Percentiles rank a stretch among this genome's conserved stretches.
phyloP scores from a whole-genome alignment of 129 eudicot genomes.

The Flaveria bidentis region DNA sequence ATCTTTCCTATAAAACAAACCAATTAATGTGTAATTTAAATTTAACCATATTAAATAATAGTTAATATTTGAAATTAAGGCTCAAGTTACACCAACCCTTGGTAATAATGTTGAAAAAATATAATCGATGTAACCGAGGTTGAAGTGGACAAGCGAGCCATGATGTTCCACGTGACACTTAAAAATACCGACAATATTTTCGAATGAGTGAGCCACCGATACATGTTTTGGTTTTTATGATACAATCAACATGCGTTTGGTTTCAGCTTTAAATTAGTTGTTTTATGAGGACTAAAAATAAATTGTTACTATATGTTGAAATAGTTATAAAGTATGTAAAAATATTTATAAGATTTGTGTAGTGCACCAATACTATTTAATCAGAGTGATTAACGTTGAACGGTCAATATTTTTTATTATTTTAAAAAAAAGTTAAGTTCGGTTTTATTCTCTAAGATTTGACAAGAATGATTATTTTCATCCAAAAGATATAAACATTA shows the following conservation, averaged over 20 bases:
- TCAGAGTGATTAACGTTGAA: no score
- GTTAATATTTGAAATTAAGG: neutral
- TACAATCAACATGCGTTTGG: neutral
- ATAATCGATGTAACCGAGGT: conserved; percentile 34
- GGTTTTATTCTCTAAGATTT: no score
- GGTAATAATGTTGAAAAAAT: neutral
- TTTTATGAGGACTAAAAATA: neutral
- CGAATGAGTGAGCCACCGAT: conserved; percentile 1
- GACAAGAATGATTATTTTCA: no score
- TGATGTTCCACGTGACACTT: conserved; percentile 32
- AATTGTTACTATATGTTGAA: neutral
- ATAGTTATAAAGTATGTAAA: neutral
- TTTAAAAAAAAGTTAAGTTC: no score
- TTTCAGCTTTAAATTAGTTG: neutral
- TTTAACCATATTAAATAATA: neutral
- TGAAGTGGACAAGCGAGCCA: conserved; percentile 25
- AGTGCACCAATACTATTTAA: no score
- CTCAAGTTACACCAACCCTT: neutral
- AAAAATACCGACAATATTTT: conserved; percentile 22
- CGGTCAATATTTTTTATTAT: no score
- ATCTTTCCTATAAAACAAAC: neutral
- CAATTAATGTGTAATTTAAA: neutral
- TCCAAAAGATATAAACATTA: no score
- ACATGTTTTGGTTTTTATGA: neutral
- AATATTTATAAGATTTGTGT: no score